These are phyloP conservation scores for Suillus occidentalis DNA, from an alignment of 768 basidiomycete genomes.

Conservation along the genomic window DNA sequence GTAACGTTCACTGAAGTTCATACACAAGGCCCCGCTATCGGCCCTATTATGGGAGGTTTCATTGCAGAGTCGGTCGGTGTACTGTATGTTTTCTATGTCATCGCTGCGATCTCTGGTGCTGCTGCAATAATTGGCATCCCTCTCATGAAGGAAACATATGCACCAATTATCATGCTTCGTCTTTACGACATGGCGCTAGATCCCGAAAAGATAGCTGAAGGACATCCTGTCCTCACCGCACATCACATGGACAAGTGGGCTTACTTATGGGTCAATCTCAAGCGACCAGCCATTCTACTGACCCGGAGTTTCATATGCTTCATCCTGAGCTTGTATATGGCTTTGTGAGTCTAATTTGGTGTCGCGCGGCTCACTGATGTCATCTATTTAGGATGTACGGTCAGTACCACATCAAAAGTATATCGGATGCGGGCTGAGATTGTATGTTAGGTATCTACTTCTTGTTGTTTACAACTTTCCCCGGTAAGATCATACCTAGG, in stretches of 20 bases:
- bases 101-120: neutral
- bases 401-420: neutral
- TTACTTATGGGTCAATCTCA: neutral
- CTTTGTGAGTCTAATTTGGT: neutral
- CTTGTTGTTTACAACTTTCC: neutral
- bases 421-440: neutral
- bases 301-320: neutral
- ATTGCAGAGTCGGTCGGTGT: neutral
- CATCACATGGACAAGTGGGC: neutral
- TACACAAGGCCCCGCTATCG: neutral
- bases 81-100: neutral
- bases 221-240: neutral
- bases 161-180: neutral
- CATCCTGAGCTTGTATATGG: neutral
- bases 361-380: neutral
- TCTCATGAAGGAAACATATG: neutral
- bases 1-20: neutral
- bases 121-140: neutral
- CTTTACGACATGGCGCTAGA: neutral
- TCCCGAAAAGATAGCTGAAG: neutral
- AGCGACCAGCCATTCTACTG: neutral
- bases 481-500: neutral
- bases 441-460: neutral
- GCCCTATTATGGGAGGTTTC: neutral
- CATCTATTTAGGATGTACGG: neutral